Conservation (phyloP, 192 early-diverging fungal species). For the Backusella psychrophila region DNA sequence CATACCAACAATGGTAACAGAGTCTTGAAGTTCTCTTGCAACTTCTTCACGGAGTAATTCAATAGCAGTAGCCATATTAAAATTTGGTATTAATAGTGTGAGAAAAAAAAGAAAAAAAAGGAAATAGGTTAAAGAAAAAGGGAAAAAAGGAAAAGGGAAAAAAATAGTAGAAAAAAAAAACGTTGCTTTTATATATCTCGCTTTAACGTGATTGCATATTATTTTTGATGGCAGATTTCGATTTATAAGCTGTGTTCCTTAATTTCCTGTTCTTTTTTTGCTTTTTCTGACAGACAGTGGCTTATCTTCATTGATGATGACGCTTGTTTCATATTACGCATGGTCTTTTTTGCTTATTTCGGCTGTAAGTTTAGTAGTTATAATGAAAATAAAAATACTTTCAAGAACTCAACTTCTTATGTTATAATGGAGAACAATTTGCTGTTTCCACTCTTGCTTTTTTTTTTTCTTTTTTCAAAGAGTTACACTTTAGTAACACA, state of each 20-base stretch:
- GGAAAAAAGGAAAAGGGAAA: not conserved
- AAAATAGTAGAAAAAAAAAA: not conserved
- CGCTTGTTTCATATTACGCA: not conserved
- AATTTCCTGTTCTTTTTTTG: not conserved
- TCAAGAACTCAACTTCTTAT: not conserved
- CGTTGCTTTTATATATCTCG: slow-evolving; percentile 11
- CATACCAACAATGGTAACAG: slow-evolving; percentile 40
- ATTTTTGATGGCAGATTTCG: not conserved
- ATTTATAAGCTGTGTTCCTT: slow-evolving; percentile 7
- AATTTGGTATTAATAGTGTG: not conserved
- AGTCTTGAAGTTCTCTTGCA: slow-evolving; percentile 23
- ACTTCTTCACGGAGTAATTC: slow-evolving; percentile 32
- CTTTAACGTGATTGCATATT: not conserved
- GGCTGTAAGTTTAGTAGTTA: not conserved
- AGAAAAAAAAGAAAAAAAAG: slow-evolving; percentile 12
- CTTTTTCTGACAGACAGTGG: not conserved
- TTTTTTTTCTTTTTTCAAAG: not conserved
- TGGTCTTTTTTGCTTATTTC: not conserved
- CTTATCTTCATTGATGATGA: not conserved
- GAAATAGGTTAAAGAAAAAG: not conserved
- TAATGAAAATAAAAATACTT: not conserved
- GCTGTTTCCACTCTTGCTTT: not conserved
- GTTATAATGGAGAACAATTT: not conserved
- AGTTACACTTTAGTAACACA: not conserved
- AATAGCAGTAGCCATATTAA: slow-evolving; percentile 16